Base-by-base conservation (phyloP, 2,329 filamentous ascomycete genomes). In the Tolypocladium nubicola region DNA sequence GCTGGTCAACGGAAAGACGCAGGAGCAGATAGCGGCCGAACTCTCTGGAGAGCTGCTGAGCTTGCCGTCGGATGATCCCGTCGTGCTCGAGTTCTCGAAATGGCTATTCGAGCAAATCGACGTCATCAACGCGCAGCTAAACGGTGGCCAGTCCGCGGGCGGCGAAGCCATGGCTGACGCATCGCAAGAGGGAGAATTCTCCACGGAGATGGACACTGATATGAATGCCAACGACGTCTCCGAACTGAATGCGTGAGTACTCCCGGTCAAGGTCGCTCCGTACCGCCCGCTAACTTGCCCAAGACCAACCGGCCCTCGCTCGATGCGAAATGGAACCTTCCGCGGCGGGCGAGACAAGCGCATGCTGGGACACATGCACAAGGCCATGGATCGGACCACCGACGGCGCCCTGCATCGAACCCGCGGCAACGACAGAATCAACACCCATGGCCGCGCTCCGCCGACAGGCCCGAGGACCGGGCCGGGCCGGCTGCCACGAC, bases 61-160 rank as follows among this genome's bases (percentile, higher is more conserved):
- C 58, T 81, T 97, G 5, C 84, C 85, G 3, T 85, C 90, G 52
- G 91, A 96, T 59, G 93, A 97, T 65, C 84, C 88, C 54, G 86
- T 86, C 62, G 90, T 90, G 9, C 83, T 83, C 60, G 87, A 92
- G 56, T 97, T 99, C 69, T 86, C 92, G 60, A 82, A 80, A 69
- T 99, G 94, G 94, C 77, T 99, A n/a, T 97, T 97, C 69, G 83
- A 91, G 57, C 88, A 96, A 70, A 86, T 96, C 60, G 83, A 87
- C 52, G 62, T 75, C 14, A 77, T 94, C 60, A 84, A 86, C 66
- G 75, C 77, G 53, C 83, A 87, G 68, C 66, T 86, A 59, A 85
- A 85, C 62, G 82, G 82, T 30, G 72, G 67, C 19, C 71, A 73
- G 60, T 53, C 67, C 38, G 65, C 66, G 6, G 67, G 59, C 21